Base-by-base conservation (phyloP, 2,329 filamentous ascomycete genomes). In the Podosphaera aphanis region DNA sequence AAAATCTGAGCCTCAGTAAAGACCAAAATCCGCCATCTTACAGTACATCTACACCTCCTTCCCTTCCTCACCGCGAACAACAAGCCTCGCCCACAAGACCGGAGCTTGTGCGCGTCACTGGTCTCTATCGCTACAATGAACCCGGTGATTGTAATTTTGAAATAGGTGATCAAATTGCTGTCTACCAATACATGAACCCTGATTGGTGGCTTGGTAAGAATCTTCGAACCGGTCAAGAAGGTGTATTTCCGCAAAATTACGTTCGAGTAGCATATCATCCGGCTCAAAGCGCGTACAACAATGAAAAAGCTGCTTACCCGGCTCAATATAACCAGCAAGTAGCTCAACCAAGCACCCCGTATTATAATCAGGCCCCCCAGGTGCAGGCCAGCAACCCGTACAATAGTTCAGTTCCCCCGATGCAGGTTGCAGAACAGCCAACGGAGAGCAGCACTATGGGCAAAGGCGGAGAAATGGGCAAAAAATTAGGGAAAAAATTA, bases 171-270 rank as follows among this genome's bases (percentile, higher is more conserved):
- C 69, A 70, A 51, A 69, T 95, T 54, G 71, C 74, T 48, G 81
- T 95, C 19, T 73, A 76, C 52, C 83, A 93, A 64, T 86, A 93
- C 66, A 90, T 93, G 79, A 95, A 95, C 63, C 75, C 78, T 50
- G 86, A 95, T 63, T 95, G 88, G 88, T 94, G 85, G 84, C 79
- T 84, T 69, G 88, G 88, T 53, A 74, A 73, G 55, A 93, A 93
- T 63, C 68, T 79, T 57, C 76, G 84, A 45, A 93, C 85, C 7
- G 79, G 79, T 47, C 66, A 74, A 53, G 83, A 93, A 64, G 88
- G 88, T 55, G 93, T 95, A 60, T 95, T 95, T 70, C 88, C 88
- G n/a, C 74, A 79, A 54, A 84, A 73, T 60, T 95, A 95, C 60
- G 86, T 93, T 51, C 67, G 83, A 44, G 64, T 81, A 44, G 8